Base-by-base conservation (phyloP, 371 early-diverging fungal species). In the Mortierella sp. region DNA sequence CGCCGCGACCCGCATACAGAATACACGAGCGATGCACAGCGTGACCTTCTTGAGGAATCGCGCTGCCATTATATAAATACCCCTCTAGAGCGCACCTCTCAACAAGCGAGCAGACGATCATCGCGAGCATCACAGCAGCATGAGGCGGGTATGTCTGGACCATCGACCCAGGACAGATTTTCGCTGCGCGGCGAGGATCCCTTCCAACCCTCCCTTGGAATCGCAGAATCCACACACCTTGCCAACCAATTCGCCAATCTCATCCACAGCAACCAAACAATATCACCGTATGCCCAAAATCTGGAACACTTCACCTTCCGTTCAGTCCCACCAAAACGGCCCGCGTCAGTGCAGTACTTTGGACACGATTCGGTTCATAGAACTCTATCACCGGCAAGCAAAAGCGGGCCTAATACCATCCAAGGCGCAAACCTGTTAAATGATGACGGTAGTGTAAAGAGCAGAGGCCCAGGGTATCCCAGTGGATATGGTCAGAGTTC, bases 211-310 rank as follows among this genome's bases (percentile, higher is more conserved):
- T 90, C 92, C 2, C 70, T 85, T 23, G 91, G 91, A 57, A 93
- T 94, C 60, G 85, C 84, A 1, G 87, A 78, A 27, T 70, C 78
- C 9, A 61, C 70, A 3, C 78, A 78, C 24, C 70, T 92, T 26
- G 91, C 93, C 5, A 93, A 94, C 6, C 92, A 94, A 64, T 81
- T 97, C 34, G 93, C 95, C 0, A 88, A 88, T 52, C 78, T 97
- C 62, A 88, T 93, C 79, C 84, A 80, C 49, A 83, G 89, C 60
- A 89, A 95, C 68, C 95, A 92, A 73, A 95, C 96, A 34, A 86
- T 96, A 34, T 91, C 93, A 11, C 94, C 95, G 1, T 87, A 87
- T 30, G 89, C 94, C 2, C 92, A 90, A 17, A 82, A 86, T 6
- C 78, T 94, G 34, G 89, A 88, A 52, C 92, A 96, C 72, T 86